Evolutionary conservation across 2,329 filamentous ascomycete genomes (phyloP).

Genomic region (Trematosphaeria pertusa): DNA sequence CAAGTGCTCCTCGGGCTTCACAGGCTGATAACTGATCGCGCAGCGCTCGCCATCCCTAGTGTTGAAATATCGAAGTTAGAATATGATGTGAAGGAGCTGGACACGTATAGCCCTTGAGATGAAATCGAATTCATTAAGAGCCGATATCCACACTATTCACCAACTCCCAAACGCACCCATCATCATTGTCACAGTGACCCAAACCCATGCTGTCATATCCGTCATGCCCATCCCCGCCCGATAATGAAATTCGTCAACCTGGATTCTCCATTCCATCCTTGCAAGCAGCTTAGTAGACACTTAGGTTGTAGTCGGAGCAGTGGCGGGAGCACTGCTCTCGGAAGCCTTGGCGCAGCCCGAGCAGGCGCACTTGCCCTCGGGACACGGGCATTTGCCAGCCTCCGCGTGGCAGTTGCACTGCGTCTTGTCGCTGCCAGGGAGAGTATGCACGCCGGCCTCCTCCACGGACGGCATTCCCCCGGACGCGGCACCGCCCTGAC

Average conservation of each 20-base stretch:
- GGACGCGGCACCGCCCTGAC: slow-evolving; percentile 43
- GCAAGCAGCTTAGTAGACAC: too few relatives aligned
- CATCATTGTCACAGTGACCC: not conserved
- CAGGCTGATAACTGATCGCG: too few relatives aligned
- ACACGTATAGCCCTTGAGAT: too few relatives aligned
- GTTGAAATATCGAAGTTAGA: too few relatives aligned
- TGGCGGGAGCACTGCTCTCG: too few relatives aligned
- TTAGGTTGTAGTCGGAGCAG: slow-evolving; percentile 13
- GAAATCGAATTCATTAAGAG: not conserved
- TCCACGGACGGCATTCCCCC: slow-evolving; percentile 37
- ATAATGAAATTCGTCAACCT: too few relatives aligned
- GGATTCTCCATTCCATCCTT: too few relatives aligned
- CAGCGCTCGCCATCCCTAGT: too few relatives aligned
- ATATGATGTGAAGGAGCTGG: too few relatives aligned
- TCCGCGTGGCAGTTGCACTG: slow-evolving; percentile 57
- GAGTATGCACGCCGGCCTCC: slow-evolving; percentile 50
- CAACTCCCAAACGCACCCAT: not conserved
- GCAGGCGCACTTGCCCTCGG: slow-evolving; percentile 56
- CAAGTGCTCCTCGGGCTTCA: too few relatives aligned
- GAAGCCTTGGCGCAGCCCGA: slow-evolving; percentile 54
- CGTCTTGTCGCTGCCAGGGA: slow-evolving; percentile 51
- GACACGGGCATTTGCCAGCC: slow-evolving; percentile 54
- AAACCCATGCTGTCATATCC: not conserved
- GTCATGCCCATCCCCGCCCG: too few relatives aligned
- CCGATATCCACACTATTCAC: too few relatives aligned